phyloP scores from a whole-genome alignment of 2,329 filamentous ascomycete species.

The Penicillium sp. region DNA sequence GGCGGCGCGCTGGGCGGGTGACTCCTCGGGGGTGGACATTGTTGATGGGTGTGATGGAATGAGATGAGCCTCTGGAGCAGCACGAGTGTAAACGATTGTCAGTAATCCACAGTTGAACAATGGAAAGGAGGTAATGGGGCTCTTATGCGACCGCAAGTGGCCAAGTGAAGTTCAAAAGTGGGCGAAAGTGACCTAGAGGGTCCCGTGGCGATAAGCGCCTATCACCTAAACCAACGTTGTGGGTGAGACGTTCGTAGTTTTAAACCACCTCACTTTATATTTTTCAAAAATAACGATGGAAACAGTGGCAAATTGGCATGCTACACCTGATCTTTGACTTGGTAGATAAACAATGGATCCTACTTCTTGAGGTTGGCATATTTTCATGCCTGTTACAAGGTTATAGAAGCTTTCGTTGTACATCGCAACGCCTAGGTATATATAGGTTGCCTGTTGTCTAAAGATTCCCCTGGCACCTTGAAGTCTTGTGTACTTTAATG shows the following conservation, averaged over 20 bases:
- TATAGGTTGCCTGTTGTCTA: no score
- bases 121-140: background rate
- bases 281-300: background rate
- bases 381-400: no score
- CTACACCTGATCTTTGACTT: no score
- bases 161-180: slow-evolving; percentile 3
- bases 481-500: no score
- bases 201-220: slow-evolving; percentile 26
- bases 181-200: background rate
- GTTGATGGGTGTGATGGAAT: background rate
- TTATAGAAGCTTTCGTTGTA: no score
- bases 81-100: no score
- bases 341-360: no score
- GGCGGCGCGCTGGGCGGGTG: slow-evolving; percentile 56
- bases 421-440: no score
- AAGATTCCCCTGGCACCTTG: no score
- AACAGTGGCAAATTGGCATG: background rate
- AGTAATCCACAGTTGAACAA: background rate
- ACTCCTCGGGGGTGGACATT: slow-evolving; percentile 49
- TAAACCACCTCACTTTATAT: background rate
- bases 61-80: background rate
- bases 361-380: no score
- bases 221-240: slow-evolving; percentile 2
- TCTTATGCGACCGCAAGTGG: background rate
- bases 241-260: no score